Percentiles rank a stretch among this genome's conserved stretches.
phyloP scores from a whole-genome alignment of 208 protist species.

The Porcisia hertigi region DNA sequence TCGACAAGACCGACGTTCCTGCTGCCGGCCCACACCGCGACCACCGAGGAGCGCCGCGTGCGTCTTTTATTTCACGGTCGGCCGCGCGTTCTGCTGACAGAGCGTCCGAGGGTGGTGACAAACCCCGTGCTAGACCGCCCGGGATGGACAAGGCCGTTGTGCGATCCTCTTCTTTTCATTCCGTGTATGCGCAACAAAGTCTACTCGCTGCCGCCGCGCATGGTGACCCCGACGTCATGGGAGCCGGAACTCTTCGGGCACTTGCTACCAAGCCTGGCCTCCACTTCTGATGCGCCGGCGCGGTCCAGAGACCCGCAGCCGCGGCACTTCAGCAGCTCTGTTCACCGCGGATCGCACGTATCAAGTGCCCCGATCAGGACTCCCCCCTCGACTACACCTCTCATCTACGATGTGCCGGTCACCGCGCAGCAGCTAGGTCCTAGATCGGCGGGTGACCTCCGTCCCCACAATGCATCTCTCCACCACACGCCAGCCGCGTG shows the following conservation, averaged over 20 bases:
- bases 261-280: conserved; percentile 6
- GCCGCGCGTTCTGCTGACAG: conserved; percentile 23
- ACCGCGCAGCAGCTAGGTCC: neutral
- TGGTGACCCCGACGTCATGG: conserved; percentile 15
- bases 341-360: neutral
- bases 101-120: conserved; percentile 29
- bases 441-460: too few species aligned
- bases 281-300: neutral
- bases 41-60: conserved; percentile 38
- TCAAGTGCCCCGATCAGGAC: neutral
- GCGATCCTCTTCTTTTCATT: conserved; percentile 13
- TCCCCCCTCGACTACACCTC: neutral
- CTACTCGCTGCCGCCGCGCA: conserved; percentile 13
- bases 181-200: conserved; percentile 22
- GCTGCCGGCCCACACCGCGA: conserved; percentile 19
- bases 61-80: conserved; percentile 44
- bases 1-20: neutral
- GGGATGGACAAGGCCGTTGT: conserved; percentile 39
- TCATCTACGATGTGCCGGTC: conserved; percentile 20
- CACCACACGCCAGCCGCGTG: neutral
- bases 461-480: neutral
- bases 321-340: neutral
- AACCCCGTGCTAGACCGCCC: conserved; percentile 40
- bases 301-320: neutral
- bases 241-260: conserved; percentile 9